Evolutionary conservation across 306 rosid genomes (phyloP).

Genomic region (Quercus parvula): DNA sequence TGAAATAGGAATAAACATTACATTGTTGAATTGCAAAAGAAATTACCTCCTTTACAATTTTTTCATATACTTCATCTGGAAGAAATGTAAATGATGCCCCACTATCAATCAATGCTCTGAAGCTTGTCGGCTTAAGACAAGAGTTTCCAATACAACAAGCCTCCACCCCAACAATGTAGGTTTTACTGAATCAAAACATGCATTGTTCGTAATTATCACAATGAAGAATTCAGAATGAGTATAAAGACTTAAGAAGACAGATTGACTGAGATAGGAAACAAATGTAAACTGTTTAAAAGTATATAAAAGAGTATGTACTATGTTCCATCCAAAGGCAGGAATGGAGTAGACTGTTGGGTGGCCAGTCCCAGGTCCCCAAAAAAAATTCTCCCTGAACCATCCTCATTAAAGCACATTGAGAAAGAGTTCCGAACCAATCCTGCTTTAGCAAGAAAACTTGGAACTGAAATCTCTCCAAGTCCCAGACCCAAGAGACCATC

Average conservation of each 20-base stretch:
- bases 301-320: constrained; percentile 42
- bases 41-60: constrained; percentile 67
- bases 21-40: constrained; percentile 1
- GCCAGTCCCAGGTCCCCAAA: constrained; percentile 83
- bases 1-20: constrained; percentile 1
- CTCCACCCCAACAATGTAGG: constrained; percentile 75
- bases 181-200: constrained; percentile 47
- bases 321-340: constrained; percentile 65
- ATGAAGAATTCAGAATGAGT: background rate
- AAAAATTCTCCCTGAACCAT: constrained; percentile 75
- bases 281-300: constrained; percentile 11
- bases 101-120: constrained; percentile 75
- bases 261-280: background rate
- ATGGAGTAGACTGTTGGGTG: constrained; percentile 69
- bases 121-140: constrained; percentile 61
- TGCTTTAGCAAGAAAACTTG: constrained; percentile 73
- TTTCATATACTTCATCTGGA: constrained; percentile 64
- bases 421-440: constrained; percentile 73
- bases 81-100: constrained; percentile 92
- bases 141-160: constrained; percentile 63
- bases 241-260: background rate
- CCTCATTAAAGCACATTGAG: constrained; percentile 75
- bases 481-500: constrained; percentile 96
- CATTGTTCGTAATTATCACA: constrained; percentile 27
- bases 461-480: constrained; percentile 81